Base-by-base conservation (phyloP, 768 basidiomycete species). In the Leccinum disarticulatum region DNA sequence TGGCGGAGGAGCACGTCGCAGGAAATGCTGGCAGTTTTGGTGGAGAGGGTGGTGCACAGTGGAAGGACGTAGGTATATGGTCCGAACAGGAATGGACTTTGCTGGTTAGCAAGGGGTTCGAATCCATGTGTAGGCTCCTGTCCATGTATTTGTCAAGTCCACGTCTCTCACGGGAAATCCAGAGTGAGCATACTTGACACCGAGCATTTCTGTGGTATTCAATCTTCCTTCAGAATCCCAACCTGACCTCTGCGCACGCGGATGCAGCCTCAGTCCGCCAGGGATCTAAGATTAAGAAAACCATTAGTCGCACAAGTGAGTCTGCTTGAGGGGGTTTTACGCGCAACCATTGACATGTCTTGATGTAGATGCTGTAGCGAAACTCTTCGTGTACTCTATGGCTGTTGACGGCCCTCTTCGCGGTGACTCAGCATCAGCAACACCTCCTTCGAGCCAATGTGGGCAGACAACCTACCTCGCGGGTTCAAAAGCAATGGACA, bases 21-120 rank as follows among this genome's bases (percentile, higher is more conserved):
- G 87, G 87, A 19, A 74, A 79, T 22, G 69, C 71, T 41, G 83
- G 84, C n/a, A 77, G 77, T 48, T 79, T 75, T n/a, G 85, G 82
- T 9, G 72, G 73, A 52, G 81, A 84, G 64, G 83, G 81, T 53
- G 80, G 81, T 41, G 81, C 85, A 8, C 74, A 77, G 57, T 89
- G 87, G 86, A 88, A 87, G 70, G 90, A 92, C 64, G 82, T 98
- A 36, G 95, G 95, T 13, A 95, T 98, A 56, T 95, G 93, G 84
- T 87, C 84, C 5, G 83, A 92, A 58, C 78, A 83, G 47, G 87
- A 98, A 73, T 98, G 93, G 87, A 84, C 85, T 57, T 77, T 89
- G 28, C 76, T 98, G 52, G 83, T 95, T 63, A 86, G 87, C 36
- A 95, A 95, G 71, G 88, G 90, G 14, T 76, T 98, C 35, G 81